phyloP scores from a whole-genome alignment of 2,329 filamentous ascomycete genomes.

The Pseudogymnoascus sp. region DNA sequence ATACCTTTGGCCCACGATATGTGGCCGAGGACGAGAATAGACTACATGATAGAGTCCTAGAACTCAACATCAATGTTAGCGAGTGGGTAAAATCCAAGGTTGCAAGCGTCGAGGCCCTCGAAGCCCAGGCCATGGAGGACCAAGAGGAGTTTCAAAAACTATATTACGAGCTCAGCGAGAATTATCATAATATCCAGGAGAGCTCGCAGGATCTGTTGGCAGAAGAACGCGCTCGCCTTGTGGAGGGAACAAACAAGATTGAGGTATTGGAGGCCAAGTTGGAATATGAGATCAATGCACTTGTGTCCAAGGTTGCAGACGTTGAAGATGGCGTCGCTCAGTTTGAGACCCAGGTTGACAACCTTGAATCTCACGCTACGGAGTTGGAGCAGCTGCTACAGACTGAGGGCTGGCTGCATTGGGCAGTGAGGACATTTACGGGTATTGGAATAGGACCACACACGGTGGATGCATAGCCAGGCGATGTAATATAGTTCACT shows the following conservation, averaged over 20 bases:
- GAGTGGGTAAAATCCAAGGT: slow-evolving; percentile 59
- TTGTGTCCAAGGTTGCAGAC: slow-evolving; percentile 77
- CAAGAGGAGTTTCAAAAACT: slow-evolving; percentile 59
- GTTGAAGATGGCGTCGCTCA: slow-evolving; percentile 76
- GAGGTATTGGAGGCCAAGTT: slow-evolving; percentile 77
- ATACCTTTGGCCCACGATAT: slow-evolving; percentile 27
- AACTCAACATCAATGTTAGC: slow-evolving; percentile 46
- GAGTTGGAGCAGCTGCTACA: slow-evolving; percentile 45
- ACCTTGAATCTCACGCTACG: slow-evolving; percentile 59
- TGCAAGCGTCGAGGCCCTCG: slow-evolving; percentile 49
- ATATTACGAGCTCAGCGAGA: slow-evolving; percentile 64
- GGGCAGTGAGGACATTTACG: slow-evolving; percentile 28
- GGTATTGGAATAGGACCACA: slow-evolving; percentile 28
- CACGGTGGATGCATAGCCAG: not conserved
- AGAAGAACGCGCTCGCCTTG: slow-evolving; percentile 61
- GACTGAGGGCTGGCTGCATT: slow-evolving; percentile 29
- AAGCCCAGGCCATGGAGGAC: slow-evolving; percentile 56
- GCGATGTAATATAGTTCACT: not conserved
- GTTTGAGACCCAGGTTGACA: slow-evolving; percentile 71
- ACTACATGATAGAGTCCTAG: slow-evolving; percentile 47
- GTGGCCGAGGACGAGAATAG: slow-evolving; percentile 48
- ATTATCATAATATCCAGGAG: slow-evolving; percentile 61
- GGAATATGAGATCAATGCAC: slow-evolving; percentile 80
- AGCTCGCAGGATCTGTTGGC: slow-evolving; percentile 62
- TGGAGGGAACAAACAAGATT: slow-evolving; percentile 68